Evolutionary conservation across 164 flowering plant genomes (phyloP).

Genomic region (Santalum album): DNA sequence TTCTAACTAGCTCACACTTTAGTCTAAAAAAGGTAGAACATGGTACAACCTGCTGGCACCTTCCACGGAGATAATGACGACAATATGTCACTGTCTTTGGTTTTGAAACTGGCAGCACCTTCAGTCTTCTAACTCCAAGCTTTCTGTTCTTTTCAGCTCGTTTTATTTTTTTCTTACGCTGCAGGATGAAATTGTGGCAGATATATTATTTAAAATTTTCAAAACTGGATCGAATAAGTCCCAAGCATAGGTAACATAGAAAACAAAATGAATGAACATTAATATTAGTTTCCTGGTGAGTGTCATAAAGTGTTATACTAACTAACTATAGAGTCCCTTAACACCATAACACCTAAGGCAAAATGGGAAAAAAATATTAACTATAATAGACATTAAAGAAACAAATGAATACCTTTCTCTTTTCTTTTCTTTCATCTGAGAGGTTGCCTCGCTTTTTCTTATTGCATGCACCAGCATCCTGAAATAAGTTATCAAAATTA

Average conservation of each 20-base stretch:
- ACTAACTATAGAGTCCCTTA: no score
- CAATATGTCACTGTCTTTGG: neutral
- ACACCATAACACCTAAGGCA: no score
- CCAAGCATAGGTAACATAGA: neutral
- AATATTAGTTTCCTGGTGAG: no score
- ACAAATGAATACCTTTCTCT: neutral
- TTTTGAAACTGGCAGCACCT: neutral
- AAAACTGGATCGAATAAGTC: neutral
- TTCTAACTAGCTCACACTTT: neutral
- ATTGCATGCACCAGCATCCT: neutral
- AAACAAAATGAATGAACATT: no score
- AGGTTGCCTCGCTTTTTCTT: neutral
- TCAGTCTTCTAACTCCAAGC: neutral
- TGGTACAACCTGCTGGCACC: neutral
- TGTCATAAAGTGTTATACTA: no score
- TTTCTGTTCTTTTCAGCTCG: conserved; percentile 1
- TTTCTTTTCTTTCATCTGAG: neutral
- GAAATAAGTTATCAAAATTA: neutral
- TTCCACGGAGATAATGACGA: neutral
- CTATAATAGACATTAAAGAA: neutral
- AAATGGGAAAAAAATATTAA: no score
- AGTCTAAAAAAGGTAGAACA: neutral
- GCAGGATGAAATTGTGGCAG: neutral
- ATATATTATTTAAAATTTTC: neutral
- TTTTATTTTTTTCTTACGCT: neutral